phyloP scores from a whole-genome alignment of 116 monocot species.

The Dioscorea cayenensis region DNA sequence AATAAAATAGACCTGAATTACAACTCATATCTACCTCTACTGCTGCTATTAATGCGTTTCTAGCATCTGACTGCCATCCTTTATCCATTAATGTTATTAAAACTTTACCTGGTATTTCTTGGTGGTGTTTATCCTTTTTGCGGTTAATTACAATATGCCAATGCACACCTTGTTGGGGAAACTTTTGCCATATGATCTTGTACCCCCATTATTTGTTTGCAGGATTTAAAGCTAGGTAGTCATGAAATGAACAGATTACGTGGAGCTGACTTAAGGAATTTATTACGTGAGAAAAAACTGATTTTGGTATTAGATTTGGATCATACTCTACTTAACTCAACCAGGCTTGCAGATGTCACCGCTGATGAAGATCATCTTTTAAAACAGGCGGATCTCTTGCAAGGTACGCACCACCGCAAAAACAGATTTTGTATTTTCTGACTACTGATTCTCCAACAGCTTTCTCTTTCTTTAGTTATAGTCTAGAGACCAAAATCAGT shows the following conservation, averaged over 20 bases:
- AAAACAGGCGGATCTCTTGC: slow-evolving; percentile 18
- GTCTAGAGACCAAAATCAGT: too few species aligned
- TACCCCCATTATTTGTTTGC: slow-evolving; percentile 4
- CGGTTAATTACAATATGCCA: too few species aligned
- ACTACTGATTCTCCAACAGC: not conserved
- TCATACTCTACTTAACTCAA: slow-evolving; percentile 87
- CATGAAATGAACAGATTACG: slow-evolving; percentile 67
- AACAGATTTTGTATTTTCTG: not conserved
- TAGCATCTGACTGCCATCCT: too few species aligned
- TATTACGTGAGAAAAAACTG: slow-evolving; percentile 50
- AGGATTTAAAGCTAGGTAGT: slow-evolving; percentile 61
- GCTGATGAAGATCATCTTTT: slow-evolving; percentile 49
- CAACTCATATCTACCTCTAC: too few species aligned
- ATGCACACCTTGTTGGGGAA: not conserved
- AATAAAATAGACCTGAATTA: too few species aligned
- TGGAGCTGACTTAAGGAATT: slow-evolving; percentile 48
- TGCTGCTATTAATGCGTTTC: too few species aligned
- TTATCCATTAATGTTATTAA: too few species aligned
- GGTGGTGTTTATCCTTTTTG: not conserved
- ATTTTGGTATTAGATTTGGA: slow-evolving; percentile 85
- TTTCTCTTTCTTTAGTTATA: not conserved
- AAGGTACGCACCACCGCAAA: slow-evolving; percentile 11
- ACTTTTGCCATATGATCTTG: too few species aligned
- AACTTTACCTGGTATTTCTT: too few species aligned
- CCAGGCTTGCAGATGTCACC: slow-evolving; percentile 46